These are phyloP conservation scores for Blastocladiella emersonii DNA, from an alignment of 371 early-diverging fungal genomes.

Conservation along the genomic window DNA sequence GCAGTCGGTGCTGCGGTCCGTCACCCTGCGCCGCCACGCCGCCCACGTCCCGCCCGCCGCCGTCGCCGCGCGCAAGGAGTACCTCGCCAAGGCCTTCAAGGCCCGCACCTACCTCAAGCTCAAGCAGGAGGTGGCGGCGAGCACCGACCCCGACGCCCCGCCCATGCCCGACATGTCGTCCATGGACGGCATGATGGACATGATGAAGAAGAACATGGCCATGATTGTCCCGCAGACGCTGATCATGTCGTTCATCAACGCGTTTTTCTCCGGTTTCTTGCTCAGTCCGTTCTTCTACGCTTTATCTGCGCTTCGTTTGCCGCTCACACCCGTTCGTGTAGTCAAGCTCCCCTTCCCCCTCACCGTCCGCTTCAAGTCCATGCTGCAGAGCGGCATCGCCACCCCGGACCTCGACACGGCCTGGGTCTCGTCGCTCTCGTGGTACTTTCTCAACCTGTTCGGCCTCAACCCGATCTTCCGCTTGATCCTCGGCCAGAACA, in stretches of 20 bases:
- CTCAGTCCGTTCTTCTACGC: constrained; percentile 46
- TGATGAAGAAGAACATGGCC: constrained; percentile 89
- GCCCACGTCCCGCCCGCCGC: constrained; percentile 53
- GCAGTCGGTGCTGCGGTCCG: constrained; percentile 54
- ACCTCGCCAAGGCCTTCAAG: constrained; percentile 61
- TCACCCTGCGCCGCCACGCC: constrained; percentile 48
- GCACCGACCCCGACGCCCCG: neutral
- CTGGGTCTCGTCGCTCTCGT: constrained; percentile 93
- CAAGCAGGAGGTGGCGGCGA: constrained; percentile 24
- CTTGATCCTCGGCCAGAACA: constrained; percentile 78
- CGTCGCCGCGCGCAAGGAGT: constrained; percentile 53
- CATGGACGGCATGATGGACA: constrained; percentile 94
- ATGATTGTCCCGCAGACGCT: constrained; percentile 93
- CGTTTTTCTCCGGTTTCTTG: constrained; percentile 93
- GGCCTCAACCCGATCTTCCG: constrained; percentile 84
- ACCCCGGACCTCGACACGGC: constrained; percentile 92
- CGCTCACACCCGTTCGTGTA: constrained; percentile 12
- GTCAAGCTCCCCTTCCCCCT: constrained; percentile 91
- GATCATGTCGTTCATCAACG: constrained; percentile 96
- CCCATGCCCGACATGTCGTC: constrained; percentile 49
- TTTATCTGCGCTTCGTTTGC: neutral
- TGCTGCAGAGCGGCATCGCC: constrained; percentile 92
- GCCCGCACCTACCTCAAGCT: constrained; percentile 67
- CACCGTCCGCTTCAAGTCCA: constrained; percentile 88
- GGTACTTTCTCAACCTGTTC: constrained; percentile 95